Conservation (phyloP, 768 basidiomycete species). For the Suillus sp. region DNA sequence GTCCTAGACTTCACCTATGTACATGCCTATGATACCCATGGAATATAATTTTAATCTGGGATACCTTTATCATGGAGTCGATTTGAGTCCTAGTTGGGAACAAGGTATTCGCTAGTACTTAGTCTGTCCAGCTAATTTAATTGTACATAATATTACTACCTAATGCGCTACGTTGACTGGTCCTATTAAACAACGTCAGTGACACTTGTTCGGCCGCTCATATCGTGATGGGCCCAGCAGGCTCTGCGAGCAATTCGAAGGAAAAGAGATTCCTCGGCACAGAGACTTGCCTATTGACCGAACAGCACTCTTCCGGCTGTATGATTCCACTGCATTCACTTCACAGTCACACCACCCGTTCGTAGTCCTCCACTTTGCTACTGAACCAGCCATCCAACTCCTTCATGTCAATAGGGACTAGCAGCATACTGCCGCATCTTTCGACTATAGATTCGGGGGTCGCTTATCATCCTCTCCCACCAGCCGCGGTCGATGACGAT, state of each 20-base stretch:
- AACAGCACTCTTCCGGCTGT: background rate
- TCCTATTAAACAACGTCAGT: background rate
- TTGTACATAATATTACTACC: no score
- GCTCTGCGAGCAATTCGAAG: background rate
- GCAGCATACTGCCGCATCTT: background rate
- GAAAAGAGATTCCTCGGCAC: background rate
- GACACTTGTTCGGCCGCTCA: background rate
- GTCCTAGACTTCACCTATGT: background rate
- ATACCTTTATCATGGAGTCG: background rate
- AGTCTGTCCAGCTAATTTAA: background rate
- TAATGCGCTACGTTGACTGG: background rate
- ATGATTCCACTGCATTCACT: background rate
- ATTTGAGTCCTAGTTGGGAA: no score
- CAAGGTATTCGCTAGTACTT: no score
- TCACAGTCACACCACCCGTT: background rate
- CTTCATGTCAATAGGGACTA: background rate
- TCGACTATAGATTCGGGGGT: constrained; percentile 15
- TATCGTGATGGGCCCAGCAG: background rate
- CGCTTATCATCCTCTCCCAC: constrained; percentile 25
- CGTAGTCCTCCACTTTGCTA: background rate
- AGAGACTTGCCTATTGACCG: background rate
- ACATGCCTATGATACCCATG: background rate
- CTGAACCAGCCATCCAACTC: background rate
- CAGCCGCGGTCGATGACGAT: constrained; percentile 19
- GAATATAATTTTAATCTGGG: background rate